phyloP scores from a whole-genome alignment of 139 green algal genomes.

The Marvania coccoides region DNA sequence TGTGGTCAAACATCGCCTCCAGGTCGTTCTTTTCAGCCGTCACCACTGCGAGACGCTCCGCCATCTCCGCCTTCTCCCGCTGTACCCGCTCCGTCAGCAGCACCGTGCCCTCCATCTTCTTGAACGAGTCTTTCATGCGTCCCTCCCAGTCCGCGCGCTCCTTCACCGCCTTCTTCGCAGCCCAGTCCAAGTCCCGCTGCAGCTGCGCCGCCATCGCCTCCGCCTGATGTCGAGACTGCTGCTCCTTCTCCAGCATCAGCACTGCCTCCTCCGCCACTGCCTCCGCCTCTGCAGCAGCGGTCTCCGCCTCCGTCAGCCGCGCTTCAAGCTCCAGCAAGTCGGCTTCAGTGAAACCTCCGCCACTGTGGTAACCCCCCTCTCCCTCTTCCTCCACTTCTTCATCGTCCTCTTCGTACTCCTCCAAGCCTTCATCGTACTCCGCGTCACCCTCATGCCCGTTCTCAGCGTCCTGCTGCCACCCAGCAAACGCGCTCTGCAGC shows the following conservation, averaged over 20 bases:
- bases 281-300: constrained; percentile 10
- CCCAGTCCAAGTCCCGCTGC: neutral
- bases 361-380: neutral
- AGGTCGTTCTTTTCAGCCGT: constrained; percentile 7
- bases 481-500: neutral
- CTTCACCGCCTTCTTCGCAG: constrained; percentile 21
- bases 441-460: neutral
- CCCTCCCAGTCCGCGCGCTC: constrained; percentile 20
- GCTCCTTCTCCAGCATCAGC: constrained; percentile 16
- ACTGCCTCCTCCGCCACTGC: constrained; percentile 16
- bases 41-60: constrained; percentile 2
- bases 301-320: constrained; percentile 13
- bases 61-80: constrained; percentile 12
- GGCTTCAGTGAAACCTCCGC: neutral
- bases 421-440: neutral
- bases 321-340: neutral
- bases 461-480: neutral
- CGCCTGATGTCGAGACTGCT: neutral
- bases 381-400: neutral
- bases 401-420: neutral
- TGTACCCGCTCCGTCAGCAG: constrained; percentile 19
- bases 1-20: constrained; percentile 10
- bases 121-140: constrained; percentile 5
- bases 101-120: constrained; percentile 16
- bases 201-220: neutral